Conservation (phyloP, 495 filamentous ascomycete genomes). For the Talaromyces adpressus region DNA sequence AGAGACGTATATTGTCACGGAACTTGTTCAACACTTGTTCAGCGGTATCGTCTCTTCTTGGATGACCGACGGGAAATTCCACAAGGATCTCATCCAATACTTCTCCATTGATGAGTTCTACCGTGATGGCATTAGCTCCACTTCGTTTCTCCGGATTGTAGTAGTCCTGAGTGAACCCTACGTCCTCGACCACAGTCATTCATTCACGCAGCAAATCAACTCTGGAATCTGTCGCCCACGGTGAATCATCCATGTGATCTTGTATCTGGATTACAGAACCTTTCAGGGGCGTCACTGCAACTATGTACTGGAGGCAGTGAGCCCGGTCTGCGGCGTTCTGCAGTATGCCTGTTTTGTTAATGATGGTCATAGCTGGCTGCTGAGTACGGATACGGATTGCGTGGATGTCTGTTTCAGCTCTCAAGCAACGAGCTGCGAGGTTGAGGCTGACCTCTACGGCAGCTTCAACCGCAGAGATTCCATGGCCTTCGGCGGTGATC, state of each 20-base stretch:
- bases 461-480: constrained; percentile 30
- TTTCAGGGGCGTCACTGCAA: constrained; percentile 34
- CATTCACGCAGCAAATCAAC: constrained; percentile 22
- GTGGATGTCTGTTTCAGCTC: constrained; percentile 20
- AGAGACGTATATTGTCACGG: constrained; percentile 62
- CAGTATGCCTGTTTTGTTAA: constrained; percentile 31
- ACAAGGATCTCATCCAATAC: constrained; percentile 69
- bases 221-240: constrained; percentile 19
- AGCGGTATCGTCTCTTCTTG: constrained; percentile 63
- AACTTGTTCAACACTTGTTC: constrained; percentile 71
- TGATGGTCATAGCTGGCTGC: constrained; percentile 17
- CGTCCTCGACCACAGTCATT: constrained; percentile 23
- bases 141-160: constrained; percentile 21
- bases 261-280: constrained; percentile 17
- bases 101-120: constrained; percentile 18
- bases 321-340: constrained; percentile 39
- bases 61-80: constrained; percentile 79
- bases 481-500: constrained; percentile 33
- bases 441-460: constrained; percentile 15
- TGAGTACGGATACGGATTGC: no score
- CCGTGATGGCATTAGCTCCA: constrained; percentile 16
- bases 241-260: constrained; percentile 31
- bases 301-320: constrained; percentile 37
- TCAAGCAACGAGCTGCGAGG: constrained; percentile 5
- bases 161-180: constrained; percentile 29